These are phyloP conservation scores for Geranomyces michiganensis DNA, from an alignment of 192 early-diverging fungal genomes.

Conservation along the genomic window DNA sequence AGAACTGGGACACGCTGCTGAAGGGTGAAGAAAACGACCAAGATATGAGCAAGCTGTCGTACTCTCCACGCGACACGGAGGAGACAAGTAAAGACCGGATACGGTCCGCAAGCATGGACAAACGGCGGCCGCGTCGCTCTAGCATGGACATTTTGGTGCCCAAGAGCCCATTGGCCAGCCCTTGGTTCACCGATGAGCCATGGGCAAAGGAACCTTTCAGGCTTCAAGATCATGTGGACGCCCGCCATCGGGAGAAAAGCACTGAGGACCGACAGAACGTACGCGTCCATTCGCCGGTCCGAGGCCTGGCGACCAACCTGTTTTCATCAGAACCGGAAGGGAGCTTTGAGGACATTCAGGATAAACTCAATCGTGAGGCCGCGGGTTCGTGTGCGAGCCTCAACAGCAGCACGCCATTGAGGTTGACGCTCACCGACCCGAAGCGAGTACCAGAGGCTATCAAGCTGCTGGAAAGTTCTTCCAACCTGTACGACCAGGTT, in stretches of 20 bases:
- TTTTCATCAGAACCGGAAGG: conserved; percentile 9
- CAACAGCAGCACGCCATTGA: conserved; percentile 36
- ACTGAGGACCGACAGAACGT: neutral
- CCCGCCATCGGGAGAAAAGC: neutral
- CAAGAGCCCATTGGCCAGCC: conserved; percentile 37
- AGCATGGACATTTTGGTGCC: conserved; percentile 26
- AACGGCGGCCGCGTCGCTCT: neutral
- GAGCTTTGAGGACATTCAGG: neutral
- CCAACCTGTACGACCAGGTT: conserved; percentile 81
- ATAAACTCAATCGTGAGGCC: neutral
- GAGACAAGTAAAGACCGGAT: conserved; percentile 27
- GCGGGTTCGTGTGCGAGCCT: neutral
- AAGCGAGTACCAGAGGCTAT: conserved; percentile 62
- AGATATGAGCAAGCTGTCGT: conserved; percentile 19
- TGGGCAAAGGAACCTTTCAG: conserved; percentile 17
- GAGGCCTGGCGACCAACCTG: conserved; percentile 23
- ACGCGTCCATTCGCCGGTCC: conserved; percentile 19
- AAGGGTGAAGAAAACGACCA: conserved; percentile 37
- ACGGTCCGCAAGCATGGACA: conserved; percentile 12
- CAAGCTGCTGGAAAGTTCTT: conserved; percentile 57
- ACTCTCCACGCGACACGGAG: conserved; percentile 16
- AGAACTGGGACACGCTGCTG: conserved; percentile 52
- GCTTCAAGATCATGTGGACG: conserved; percentile 32
- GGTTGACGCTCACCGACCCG: conserved; percentile 70
- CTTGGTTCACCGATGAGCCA: conserved; percentile 30